Evolutionary conservation across 2,329 filamentous ascomycete species (phyloP), one percentile per base, ranked within the genome.

Genomic region (Colletotrichum spinosum): DNA sequence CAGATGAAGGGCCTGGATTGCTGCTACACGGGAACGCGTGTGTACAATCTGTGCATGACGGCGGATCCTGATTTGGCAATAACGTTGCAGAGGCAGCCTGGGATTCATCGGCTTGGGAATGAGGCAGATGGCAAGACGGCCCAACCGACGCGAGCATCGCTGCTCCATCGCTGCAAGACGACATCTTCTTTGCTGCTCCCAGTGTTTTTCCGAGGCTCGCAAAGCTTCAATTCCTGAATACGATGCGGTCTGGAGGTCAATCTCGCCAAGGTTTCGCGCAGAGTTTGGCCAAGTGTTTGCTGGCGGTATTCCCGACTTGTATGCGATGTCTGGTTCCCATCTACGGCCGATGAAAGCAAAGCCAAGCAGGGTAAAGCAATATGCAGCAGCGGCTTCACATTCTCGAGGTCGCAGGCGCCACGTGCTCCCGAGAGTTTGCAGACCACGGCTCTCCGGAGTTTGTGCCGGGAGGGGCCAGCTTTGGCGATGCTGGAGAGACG

Each of bases 341-440:
- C 46, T 15, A 13, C 25, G n/a, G 25, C 25, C 25, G 25, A 25
- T 25, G 25, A 25, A 25, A 25, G 25, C 25, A 5, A 25, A 25
- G 25, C 4, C 4, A 5, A 25, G 25, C 25, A 25, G 25, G 25
- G 25, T 25, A 25, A 25, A 25, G 25, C 25, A 25, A 25, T 25
- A 25, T 25, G 25, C 25, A 51, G 46, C 55, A 58, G 3, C 25
- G 6, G 17, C 15, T 51, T 42, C 7, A 49, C 25, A 41, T 48
- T 13, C 10, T 25, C 13, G 8, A 48, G 49, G 25, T 5, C 25
- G 52, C 51, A 63, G 52, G 42, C 48, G 45, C 58, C 63, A 63
- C 58, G 53, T 66, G 52, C 56, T 51, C 44, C 45, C 61, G 35
- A 51, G 45, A 60, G 56, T 55, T 11, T 41, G 56, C 51, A 11